Evolutionary conservation across 176 grass and related monocot species (phyloP).

Genomic region (Phyllostachys edulis): DNA sequence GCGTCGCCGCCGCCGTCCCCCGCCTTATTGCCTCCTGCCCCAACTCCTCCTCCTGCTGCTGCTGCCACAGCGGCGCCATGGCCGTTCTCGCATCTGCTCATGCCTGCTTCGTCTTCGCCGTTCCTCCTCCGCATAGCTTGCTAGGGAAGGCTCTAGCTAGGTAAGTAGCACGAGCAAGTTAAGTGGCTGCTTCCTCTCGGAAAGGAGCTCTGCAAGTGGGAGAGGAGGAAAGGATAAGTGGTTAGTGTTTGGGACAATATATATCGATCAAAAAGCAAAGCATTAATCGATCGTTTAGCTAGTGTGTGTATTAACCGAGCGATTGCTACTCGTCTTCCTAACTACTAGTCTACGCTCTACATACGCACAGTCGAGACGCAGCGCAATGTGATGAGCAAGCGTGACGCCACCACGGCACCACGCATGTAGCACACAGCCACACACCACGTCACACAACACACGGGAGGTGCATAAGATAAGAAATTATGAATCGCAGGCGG

Average conservation of each 20-base stretch:
- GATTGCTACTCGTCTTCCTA: slow-evolving; percentile 10
- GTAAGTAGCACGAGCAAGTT: slow-evolving; percentile 37
- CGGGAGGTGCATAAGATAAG: neutral
- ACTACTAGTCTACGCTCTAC: slow-evolving; percentile 1
- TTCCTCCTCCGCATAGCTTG: slow-evolving; percentile 25
- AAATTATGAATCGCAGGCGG: neutral
- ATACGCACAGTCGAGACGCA: neutral
- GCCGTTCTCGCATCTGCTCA: slow-evolving; percentile 41
- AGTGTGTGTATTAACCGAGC: neutral
- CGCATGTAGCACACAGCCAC: neutral
- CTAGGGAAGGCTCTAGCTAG: slow-evolving; percentile 31
- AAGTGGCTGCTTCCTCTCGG: slow-evolving; percentile 33
- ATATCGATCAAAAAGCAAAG: slow-evolving; percentile 8
- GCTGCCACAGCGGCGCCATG: neutral
- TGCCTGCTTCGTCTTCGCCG: slow-evolving; percentile 2
- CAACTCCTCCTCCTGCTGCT: neutral
- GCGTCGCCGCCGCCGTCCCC: slow-evolving; percentile 41
- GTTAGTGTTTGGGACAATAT: slow-evolving; percentile 36
- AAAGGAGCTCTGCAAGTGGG: slow-evolving; percentile 41
- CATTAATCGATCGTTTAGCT: neutral
- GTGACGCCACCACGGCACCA: slow-evolving; percentile 36
- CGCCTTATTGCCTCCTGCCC: neutral
- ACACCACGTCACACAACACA: neutral
- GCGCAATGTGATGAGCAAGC: slow-evolving; percentile 31
- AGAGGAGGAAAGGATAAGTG: slow-evolving; percentile 42